Evolutionary conservation across 257 asterid species (phyloP).

Genomic region (Agastache rugosa): DNA sequence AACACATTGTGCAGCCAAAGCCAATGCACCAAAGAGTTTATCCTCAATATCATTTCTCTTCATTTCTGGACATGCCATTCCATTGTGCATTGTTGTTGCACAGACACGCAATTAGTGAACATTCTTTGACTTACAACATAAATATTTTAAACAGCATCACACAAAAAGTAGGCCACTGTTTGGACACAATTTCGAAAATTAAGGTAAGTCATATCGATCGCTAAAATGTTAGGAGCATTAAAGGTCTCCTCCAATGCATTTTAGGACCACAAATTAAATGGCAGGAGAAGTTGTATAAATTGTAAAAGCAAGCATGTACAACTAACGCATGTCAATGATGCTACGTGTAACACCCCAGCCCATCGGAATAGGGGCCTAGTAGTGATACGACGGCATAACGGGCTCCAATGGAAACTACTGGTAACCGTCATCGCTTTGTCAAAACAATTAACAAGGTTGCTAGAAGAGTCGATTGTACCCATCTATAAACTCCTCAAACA

Average conservation of each 20-base stretch:
- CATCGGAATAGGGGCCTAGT: not conserved
- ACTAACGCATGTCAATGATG: not conserved
- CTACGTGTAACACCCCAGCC: not conserved
- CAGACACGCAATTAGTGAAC: not conserved
- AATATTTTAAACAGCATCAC: not conserved
- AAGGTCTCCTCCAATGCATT: not conserved
- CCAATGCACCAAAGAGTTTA: not conserved
- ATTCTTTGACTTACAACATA: not conserved
- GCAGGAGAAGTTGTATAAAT: not conserved
- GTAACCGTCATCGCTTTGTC: not conserved
- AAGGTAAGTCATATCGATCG: not conserved
- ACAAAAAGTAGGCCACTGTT: not conserved
- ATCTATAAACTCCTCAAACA: not conserved
- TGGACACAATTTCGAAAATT: not conserved
- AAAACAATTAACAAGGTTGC: not conserved
- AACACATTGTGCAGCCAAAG: not conserved
- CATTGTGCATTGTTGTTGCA: constrained; percentile 20
- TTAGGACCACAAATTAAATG: not conserved
- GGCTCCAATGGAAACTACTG: not conserved
- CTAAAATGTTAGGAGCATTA: not conserved
- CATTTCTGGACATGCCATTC: constrained; percentile 14
- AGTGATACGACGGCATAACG: not conserved
- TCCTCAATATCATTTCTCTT: not conserved
- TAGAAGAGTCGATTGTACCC: not conserved
- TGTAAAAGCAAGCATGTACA: constrained; percentile 5